Evolutionary conservation across 2,329 filamentous ascomycete species (phyloP).

Genomic region (Alternaria sp.): DNA sequence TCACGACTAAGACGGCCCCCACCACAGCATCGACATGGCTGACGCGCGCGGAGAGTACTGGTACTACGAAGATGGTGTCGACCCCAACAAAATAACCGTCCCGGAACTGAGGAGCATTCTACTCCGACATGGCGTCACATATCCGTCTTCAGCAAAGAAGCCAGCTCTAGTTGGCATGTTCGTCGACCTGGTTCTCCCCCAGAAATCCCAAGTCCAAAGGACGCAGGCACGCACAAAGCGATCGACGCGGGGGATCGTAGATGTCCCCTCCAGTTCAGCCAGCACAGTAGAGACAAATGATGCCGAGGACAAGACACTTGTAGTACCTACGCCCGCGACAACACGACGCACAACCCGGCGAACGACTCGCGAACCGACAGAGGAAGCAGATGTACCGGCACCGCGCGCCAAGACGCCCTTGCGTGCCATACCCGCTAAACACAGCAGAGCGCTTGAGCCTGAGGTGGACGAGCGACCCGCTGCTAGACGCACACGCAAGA

Average conservation of each 20-base stretch:
- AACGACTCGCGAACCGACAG: conserved; percentile 56
- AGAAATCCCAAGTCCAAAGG: conserved; percentile 77
- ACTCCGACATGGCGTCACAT: conserved; percentile 84
- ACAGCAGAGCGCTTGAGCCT: conserved; percentile 51
- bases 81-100: conserved; percentile 82
- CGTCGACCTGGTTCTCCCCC: conserved; percentile 77
- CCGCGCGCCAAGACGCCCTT: conserved; percentile 47
- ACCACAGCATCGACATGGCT: conserved; percentile 34
- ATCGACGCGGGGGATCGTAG: conserved; percentile 83
- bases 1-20: not conserved
- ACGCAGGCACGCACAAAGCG: conserved; percentile 81
- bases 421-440: conserved; percentile 55
- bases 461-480: conserved; percentile 47
- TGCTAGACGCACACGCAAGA: conserved; percentile 51
- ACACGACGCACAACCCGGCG: conserved; percentile 43
- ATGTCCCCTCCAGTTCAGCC: conserved; percentile 71
- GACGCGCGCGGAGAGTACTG: conserved; percentile 50
- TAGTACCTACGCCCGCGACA: conserved; percentile 55
- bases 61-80: conserved; percentile 88
- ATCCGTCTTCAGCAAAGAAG: conserved; percentile 92
- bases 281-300: conserved; percentile 65
- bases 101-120: conserved; percentile 90
- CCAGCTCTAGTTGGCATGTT: conserved; percentile 85
- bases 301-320: conserved; percentile 55
- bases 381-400: conserved; percentile 35